Base-by-base conservation (phyloP, 1,284 basidiomycete genomes). In the Irpex rosettiformis region DNA sequence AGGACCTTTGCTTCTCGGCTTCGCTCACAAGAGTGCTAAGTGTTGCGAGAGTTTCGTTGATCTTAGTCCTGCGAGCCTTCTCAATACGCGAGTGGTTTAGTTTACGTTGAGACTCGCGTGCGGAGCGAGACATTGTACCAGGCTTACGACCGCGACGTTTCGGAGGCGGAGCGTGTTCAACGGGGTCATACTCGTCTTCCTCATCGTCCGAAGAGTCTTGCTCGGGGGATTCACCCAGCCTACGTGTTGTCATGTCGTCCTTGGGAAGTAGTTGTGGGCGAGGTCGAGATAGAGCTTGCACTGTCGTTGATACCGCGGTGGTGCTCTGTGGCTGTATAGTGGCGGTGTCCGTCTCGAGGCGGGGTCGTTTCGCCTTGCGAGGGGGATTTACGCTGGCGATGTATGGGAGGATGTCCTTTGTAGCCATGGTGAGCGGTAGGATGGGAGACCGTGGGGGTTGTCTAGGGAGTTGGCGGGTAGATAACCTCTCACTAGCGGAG, bases 51-150 rank as follows among this genome's bases (percentile, higher is more conserved):
- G 90, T 88, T 52, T 91, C 87, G 68, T 93, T 93, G 61, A 93
- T 93, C 77, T 91, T 92, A 1, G 89, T 91, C 33, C 90, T 78
- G 16, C 91, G 77, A 0, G 89, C 86, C 66, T 92, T 91, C 73
- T 93, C 90, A 69, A 93, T 93, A 58, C 91, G 85, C 8, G 88
- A 90, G 66, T 93, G 90, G 70, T 91, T 91, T 48, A 90, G 81
- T 68, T 91, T 89, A 59, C 90, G 85, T 72, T 88, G 85, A 1
- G 87, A 82, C 71, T 91, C 88, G 56, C 89, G 79, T 29, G 87
- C 88, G 4, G 83, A 79, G 61, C 88, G 86, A 11, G 88, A 88
- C 52, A 88, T 70, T 10, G 81, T 77, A 3, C 83, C 84, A 0
- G 88, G 86, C 67, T 87, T 89, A 58, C 88, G 83, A 10, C 87